Conservation (phyloP, 371 early-diverging fungal genomes). For the Thermomucor indicae-seudaticae region DNA sequence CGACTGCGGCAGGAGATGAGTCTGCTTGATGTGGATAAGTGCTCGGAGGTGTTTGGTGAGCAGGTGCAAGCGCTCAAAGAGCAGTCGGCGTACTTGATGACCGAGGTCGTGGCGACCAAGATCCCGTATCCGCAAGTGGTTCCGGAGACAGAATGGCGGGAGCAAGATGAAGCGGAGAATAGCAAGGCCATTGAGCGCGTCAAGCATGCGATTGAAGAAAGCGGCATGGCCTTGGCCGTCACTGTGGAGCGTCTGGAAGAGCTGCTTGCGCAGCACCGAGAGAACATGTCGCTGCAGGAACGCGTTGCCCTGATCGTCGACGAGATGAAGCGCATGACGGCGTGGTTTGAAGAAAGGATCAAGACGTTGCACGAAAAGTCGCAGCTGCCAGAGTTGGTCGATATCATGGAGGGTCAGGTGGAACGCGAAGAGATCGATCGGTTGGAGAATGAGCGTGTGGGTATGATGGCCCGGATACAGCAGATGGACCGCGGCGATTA, state of each 20-base stretch:
- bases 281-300: constrained; percentile 33
- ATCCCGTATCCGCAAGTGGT: constrained; percentile 24
- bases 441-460: constrained; percentile 25
- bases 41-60: constrained; percentile 6
- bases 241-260: constrained; percentile 29
- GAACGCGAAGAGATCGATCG: constrained; percentile 25
- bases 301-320: constrained; percentile 32
- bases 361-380: constrained; percentile 14
- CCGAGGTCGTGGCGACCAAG: constrained; percentile 16
- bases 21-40: constrained; percentile 8
- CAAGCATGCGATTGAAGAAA: constrained; percentile 10
- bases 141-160: constrained; percentile 1
- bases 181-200: constrained; percentile 13
- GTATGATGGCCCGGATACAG: constrained; percentile 16
- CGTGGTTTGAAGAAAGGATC: constrained; percentile 37
- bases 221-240: constrained; percentile 17
- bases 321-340: constrained; percentile 30
- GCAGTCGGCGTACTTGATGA: constrained; percentile 27
- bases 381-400: constrained; percentile 4
- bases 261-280: constrained; percentile 28
- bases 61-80: constrained; percentile 31
- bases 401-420: constrained; percentile 8
- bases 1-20: constrained; percentile 10
- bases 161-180: constrained; percentile 7
- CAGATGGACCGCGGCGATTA: constrained; percentile 31